Evolutionary conservation across 805 yeast species (phyloP), one percentile per base, ranked within the genome.

Genomic region (Myxozyma kluyveri): DNA sequence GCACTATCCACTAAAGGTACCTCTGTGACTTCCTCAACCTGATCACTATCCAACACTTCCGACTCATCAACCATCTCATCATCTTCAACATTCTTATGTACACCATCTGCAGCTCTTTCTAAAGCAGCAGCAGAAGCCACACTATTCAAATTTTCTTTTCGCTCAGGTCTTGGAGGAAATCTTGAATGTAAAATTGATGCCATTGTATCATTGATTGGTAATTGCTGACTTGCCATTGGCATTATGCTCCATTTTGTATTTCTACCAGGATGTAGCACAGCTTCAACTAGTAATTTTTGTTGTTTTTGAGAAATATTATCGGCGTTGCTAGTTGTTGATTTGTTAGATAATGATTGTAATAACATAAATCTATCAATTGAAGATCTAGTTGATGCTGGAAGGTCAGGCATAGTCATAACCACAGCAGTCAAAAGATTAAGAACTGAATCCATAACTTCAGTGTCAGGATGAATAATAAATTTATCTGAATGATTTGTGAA

Each of bases 251-350:
- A 52, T 17, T 42, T 31, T 10, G 54, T 49, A 12, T 38, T 41
- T 14, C 45, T 46, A 14, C 60, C 60, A 19, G 60, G 60, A n/a
- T 56, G 54, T 18, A 53, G 31, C 19, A 56, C 60, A 22, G 40
- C 29, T 21, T 27, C 36, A 9, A 52, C 17, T 1, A 53, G 40
- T 26, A 56, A 23, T 19, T 33, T 21, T 29, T 48, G 50, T 19
- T 48, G 49, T 29, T 14, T 9, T 14, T 29, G 33, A 9, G 3
- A 12, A 23, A 18, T 2, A 3, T 31, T 24, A 3, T 9, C 10
- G 4, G 14, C 21, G n/a, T n/a, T n/a, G n/a, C n/a, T n/a, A n/a
- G n/a, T n/a, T n/a, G n/a, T n/a, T n/a, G n/a, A n/a, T n/a, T n/a
- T n/a, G n/a, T n/a, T n/a, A n/a, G n/a, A n/a, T n/a, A n/a, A n/a